Percentiles rank a stretch among this genome's conserved stretches.
phyloP scores from a whole-genome alignment of 176 grass and related monocot genomes.

The Ensete ventricosum region DNA sequence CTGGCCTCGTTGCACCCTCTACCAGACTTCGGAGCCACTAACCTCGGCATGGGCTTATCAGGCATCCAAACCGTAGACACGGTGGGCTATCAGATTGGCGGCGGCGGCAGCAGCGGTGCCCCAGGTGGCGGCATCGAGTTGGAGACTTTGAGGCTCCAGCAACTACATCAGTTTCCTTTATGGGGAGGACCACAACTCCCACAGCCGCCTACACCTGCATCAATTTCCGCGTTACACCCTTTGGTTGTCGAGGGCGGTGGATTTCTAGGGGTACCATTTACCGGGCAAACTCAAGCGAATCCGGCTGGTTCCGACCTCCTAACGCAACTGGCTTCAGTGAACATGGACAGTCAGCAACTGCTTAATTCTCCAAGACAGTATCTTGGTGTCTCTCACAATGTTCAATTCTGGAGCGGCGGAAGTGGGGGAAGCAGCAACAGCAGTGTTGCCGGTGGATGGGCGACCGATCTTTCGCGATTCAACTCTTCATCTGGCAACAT shows the following conservation, averaged over 20 bases:
- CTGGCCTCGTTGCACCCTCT: conserved; percentile 13
- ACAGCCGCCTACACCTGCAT: neutral
- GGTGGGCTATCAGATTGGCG: neutral
- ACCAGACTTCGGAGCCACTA: neutral
- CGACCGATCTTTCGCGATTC: conserved; percentile 5
- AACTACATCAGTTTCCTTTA: conserved; percentile 12
- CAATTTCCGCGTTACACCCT: no score
- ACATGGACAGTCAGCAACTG: conserved; percentile 1
- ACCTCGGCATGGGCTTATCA: neutral
- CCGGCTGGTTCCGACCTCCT: neutral
- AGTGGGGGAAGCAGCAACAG: neutral
- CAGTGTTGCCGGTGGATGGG: neutral
- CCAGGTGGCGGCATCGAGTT: neutral
- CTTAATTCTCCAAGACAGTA: neutral
- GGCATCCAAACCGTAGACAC: neutral
- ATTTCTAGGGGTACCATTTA: neutral
- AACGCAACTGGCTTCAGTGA: neutral
- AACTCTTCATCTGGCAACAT: conserved; percentile 12
- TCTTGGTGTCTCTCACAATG: neutral
- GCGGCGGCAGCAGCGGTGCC: neutral
- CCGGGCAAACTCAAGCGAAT: neutral
- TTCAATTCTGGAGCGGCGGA: neutral
- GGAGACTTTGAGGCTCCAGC: conserved; percentile 9
- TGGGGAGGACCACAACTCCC: neutral
- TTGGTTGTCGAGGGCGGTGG: neutral